These are phyloP conservation scores for Fusarium humuli DNA, from an alignment of 2,329 filamentous ascomycete genomes.

Conservation along the genomic window DNA sequence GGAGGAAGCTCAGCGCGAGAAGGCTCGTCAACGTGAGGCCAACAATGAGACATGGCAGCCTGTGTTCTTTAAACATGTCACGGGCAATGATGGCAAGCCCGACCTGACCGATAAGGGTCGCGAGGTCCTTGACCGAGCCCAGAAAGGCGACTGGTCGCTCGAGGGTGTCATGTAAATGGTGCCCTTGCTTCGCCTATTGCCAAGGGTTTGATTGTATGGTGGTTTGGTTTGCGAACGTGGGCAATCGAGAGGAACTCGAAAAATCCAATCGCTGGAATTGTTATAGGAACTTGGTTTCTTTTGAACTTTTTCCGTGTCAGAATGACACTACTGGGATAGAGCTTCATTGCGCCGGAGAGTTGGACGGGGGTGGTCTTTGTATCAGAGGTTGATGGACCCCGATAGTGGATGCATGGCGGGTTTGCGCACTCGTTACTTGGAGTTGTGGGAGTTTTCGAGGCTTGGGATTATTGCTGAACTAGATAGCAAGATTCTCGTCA, in stretches of 20 bases:
- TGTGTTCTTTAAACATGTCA: constrained; percentile 81
- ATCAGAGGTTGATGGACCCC: constrained; percentile 12
- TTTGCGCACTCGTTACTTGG: constrained; percentile 46
- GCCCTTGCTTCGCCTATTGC: not conserved
- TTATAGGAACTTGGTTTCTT: constrained; percentile 35
- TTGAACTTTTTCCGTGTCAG: constrained; percentile 35
- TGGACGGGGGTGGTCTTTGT: constrained; percentile 9
- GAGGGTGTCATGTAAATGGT: constrained; percentile 52
- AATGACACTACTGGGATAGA: constrained; percentile 47
- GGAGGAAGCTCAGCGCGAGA: constrained; percentile 88
- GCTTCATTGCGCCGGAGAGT: constrained; percentile 38
- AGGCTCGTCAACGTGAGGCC: constrained; percentile 81
- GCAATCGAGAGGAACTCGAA: not conserved
- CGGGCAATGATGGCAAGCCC: constrained; percentile 67
- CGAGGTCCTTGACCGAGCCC: constrained; percentile 63
- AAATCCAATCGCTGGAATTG: constrained; percentile 33
- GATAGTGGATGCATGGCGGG: constrained; percentile 43
- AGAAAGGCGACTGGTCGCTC: constrained; percentile 65
- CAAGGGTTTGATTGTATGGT: not conserved
- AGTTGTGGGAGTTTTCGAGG: constrained; percentile 47
- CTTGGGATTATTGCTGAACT: constrained; percentile 33
- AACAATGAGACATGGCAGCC: constrained; percentile 80
- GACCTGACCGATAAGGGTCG: constrained; percentile 66
- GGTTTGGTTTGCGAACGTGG: constrained; percentile 1
- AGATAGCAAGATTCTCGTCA: constrained; percentile 37